These are phyloP conservation scores for Pyrus betulifolia DNA, from an alignment of 306 rosid genomes.

Conservation along the genomic window DNA sequence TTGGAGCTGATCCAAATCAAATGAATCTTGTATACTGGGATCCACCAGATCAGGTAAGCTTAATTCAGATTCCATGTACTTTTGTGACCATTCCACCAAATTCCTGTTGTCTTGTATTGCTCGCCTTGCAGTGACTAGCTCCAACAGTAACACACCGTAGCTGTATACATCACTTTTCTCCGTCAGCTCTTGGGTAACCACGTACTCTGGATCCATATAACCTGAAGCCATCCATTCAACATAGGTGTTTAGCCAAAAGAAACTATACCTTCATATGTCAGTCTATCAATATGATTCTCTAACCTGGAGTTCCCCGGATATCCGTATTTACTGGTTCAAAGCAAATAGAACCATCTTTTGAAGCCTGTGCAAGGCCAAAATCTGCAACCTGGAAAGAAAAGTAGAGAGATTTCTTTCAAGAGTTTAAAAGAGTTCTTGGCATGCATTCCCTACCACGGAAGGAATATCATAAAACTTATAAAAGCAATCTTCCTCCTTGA, in stretches of 20 bases:
- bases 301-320: constrained; percentile 93
- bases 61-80: constrained; percentile 45
- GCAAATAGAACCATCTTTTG: constrained; percentile 70
- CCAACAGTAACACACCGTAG: constrained; percentile 81
- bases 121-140: constrained; percentile 74
- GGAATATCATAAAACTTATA: neutral
- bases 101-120: constrained; percentile 74
- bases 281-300: neutral
- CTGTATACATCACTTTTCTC: constrained; percentile 92
- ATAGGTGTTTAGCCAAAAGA: constrained; percentile 10
- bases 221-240: constrained; percentile 49
- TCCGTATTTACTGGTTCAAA: constrained; percentile 82
- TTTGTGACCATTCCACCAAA: constrained; percentile 87
- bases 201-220: constrained; percentile 96
- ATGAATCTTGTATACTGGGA: constrained; percentile 56
- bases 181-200: constrained; percentile 88
- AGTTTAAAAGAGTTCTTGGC: neutral
- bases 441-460: neutral
- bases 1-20: constrained; percentile 79
- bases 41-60: constrained; percentile 71
- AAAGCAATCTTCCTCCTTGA: neutral
- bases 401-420: neutral
- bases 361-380: constrained; percentile 97
- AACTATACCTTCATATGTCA: neutral
- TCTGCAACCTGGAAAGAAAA: constrained; percentile 67